Evolutionary conservation across 1,139 yeast genomes (phyloP), one percentile per base, ranked within the genome.

Genomic region (Diutina scorzettiae): DNA sequence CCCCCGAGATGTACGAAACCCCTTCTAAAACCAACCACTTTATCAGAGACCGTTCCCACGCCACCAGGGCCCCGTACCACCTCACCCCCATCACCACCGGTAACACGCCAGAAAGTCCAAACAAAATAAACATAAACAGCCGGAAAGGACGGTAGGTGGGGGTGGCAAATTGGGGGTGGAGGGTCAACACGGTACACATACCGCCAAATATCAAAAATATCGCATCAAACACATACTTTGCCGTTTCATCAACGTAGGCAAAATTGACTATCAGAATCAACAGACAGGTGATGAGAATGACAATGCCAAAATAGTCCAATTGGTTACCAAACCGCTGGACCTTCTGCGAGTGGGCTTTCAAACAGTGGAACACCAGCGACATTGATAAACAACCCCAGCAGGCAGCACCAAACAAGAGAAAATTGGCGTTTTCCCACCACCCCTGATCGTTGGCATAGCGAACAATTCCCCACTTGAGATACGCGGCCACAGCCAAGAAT

Each of bases 281-380:
- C 0, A 95, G 85, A 28, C 85, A 69, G 1, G 82, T 76, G 45
- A 86, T 85, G 46, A 87, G 64, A 3, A 81, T 66, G 11, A 86
- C 82, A 41, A 87, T 87, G 0, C 96, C 97, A 44, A 87, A 71
- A 53, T 87, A 89, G 57, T 87, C 97, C 45, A 86, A 66, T 51
- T 80, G 83, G 56, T 86, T 85, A 2, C 95, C 95, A 44, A 78
- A 63, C 36, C 65, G 63, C 32, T 81, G 69, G 7, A 84, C 74
- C 23, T 53, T 50, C 24, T 63, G 69, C 8, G 95, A 84, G 57
- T 87, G 96, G 44, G 80, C 69, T 54, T 85, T 86, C 44, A 85
- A 52, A 46, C 83, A 71, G 54, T 87, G 97, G 61, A 81, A 87
- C 1, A 71, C 61, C 17, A 94, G 82, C 30, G 94, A 81, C 67